These are phyloP conservation scores for Teunomyces funiuensis DNA, from an alignment of 805 yeast genomes.

Conservation along the genomic window DNA sequence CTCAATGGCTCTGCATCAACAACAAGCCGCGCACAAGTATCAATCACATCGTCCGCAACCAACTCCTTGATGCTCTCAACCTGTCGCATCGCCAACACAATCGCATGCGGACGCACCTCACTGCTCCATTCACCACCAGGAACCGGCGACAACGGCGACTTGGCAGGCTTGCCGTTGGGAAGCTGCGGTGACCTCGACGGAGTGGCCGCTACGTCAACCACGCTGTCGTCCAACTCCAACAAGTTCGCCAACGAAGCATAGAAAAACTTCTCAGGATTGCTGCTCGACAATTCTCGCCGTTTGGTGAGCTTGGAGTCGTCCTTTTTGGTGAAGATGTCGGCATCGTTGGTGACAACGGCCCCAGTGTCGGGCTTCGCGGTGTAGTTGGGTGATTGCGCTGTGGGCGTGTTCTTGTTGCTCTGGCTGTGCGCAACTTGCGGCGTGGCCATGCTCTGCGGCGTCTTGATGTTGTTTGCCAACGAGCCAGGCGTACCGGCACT, in stretches of 20 bases:
- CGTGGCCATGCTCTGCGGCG: slow-evolving; percentile 44
- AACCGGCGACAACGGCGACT: slow-evolving; percentile 42
- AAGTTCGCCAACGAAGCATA: slow-evolving; percentile 52
- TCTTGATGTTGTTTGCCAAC: slow-evolving; percentile 39
- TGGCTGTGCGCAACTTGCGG: slow-evolving; percentile 38
- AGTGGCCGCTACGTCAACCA: slow-evolving; percentile 19
- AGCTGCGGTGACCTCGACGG: slow-evolving; percentile 32
- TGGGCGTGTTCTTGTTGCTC: slow-evolving; percentile 43
- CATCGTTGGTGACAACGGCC: slow-evolving; percentile 13
- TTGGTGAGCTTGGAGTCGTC: slow-evolving; percentile 44
- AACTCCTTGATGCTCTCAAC: slow-evolving; percentile 38
- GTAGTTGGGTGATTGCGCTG: slow-evolving; percentile 36
- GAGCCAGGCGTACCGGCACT: slow-evolving; percentile 40
- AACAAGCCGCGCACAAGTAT: slow-evolving; percentile 8
- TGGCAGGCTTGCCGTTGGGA: slow-evolving; percentile 15
- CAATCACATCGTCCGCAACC: slow-evolving; percentile 20
- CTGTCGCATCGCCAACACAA: slow-evolving; percentile 47
- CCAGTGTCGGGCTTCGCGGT: slow-evolving; percentile 7
- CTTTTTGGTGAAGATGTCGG: slow-evolving; percentile 23
- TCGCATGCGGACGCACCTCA: slow-evolving; percentile 45
- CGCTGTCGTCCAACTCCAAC: slow-evolving; percentile 45
- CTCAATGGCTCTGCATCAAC: slow-evolving; percentile 13
- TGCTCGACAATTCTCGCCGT: slow-evolving; percentile 45
- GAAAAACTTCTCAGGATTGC: slow-evolving; percentile 50
- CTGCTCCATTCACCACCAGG: slow-evolving; percentile 39